Percentiles rank a stretch among this genome's conserved stretches.
These are phyloP conservation scores for Wickerhamiella brachini DNA, from an alignment of 805 yeast species.

Conservation along the genomic window DNA sequence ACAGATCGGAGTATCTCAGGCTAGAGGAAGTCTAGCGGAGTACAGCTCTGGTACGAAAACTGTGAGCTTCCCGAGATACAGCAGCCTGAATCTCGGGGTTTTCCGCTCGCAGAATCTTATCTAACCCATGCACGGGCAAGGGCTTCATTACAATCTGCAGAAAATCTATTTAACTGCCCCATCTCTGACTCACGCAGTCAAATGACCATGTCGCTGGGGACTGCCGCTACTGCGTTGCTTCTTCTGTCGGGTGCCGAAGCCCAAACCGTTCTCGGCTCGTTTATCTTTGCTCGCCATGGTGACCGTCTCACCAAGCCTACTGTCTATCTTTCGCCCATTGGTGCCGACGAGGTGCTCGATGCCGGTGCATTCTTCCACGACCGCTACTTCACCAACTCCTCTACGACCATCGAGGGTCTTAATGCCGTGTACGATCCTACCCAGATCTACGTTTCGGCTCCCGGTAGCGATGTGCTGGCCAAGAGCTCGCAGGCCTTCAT, in stretches of 20 bases:
- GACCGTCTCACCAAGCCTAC: conserved; percentile 37
- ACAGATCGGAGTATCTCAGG: too few relatives aligned
- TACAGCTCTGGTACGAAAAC: too few relatives aligned
- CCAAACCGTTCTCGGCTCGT: conserved; percentile 27
- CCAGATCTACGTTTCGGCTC: conserved; percentile 28
- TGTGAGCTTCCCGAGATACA: too few relatives aligned
- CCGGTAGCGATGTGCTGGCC: conserved; percentile 27
- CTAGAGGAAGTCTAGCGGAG: too few relatives aligned
- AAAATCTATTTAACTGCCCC: neutral
- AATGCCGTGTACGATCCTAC: conserved; percentile 24
- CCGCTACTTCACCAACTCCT: conserved; percentile 27
- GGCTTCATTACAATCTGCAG: neutral
- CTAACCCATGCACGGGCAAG: neutral
- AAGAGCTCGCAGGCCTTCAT: conserved; percentile 32
- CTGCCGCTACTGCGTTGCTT: neutral
- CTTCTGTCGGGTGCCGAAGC: conserved; percentile 5
- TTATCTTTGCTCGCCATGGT: conserved; percentile 36
- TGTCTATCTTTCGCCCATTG: conserved; percentile 30
- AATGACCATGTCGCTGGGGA: neutral
- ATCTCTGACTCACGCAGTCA: neutral
- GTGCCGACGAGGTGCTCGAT: conserved; percentile 27
- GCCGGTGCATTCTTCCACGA: conserved; percentile 31
- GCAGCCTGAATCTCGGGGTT: neutral
- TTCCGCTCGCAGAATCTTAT: neutral
- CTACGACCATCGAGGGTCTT: conserved; percentile 16